phyloP scores from a whole-genome alignment of 768 basidiomycete genomes.

The Cystofilobasidium capitatum region DNA sequence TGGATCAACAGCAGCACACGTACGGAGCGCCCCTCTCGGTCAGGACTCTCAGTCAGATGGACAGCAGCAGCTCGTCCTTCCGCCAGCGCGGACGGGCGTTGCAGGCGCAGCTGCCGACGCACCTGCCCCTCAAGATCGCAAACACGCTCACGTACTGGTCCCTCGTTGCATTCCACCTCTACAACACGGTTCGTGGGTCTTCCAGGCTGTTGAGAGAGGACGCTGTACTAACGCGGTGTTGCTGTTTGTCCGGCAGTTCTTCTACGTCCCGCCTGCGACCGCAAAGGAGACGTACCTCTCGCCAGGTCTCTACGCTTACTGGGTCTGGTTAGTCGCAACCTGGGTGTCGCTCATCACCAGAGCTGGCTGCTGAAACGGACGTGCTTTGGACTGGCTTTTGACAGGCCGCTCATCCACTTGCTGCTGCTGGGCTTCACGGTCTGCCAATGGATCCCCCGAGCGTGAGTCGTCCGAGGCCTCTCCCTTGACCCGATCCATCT shows the following conservation, averaged over 20 bases:
- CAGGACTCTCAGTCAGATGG: no score
- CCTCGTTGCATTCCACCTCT: conserved; percentile 21
- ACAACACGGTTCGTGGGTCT: conserved; percentile 14
- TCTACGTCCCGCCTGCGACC: conserved; percentile 5
- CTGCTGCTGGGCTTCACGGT: conserved; percentile 82
- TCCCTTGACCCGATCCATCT: not conserved
- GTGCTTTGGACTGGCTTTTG: conserved; percentile 3
- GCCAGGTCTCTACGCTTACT: conserved; percentile 85
- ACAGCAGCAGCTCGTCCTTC: not conserved
- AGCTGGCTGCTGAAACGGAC: conserved; percentile 3
- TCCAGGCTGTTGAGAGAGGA: no score
- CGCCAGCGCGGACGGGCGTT: not conserved
- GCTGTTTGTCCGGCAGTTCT: not conserved
- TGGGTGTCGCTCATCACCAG: not conserved
- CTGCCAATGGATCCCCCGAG: conserved; percentile 38
- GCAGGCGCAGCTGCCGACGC: conserved; percentile 1
- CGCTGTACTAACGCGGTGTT: no score
- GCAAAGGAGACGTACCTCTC: conserved; percentile 80
- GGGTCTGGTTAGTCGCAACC: conserved; percentile 58
- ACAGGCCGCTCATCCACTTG: conserved; percentile 75
- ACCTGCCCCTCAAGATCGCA: conserved; percentile 20
- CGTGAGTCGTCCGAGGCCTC: not conserved
- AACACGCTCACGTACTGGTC: conserved; percentile 17
- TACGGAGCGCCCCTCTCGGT: no score
- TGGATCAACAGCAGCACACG: no score